Evolutionary conservation across 306 rosid species (phyloP).

Genomic region (Quercus wislizeni): DNA sequence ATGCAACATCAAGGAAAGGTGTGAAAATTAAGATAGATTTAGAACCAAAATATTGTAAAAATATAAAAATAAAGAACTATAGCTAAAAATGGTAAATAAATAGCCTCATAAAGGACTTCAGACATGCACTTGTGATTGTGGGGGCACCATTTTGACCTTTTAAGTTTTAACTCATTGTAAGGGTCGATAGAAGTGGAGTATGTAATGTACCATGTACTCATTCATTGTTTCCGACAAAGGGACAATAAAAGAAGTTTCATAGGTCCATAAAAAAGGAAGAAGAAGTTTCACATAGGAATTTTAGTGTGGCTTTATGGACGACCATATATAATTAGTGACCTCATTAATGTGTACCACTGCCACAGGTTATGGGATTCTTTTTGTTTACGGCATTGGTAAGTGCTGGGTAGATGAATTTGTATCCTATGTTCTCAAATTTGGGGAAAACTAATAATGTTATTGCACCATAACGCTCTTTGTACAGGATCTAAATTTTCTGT

Average conservation of each 20-base stretch:
- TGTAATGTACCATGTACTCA: not conserved
- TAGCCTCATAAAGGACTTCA: not conserved
- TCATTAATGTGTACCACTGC: too few species aligned
- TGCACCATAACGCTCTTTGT: too few species aligned
- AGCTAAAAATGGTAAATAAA: not conserved
- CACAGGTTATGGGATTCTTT: too few species aligned
- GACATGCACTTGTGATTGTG: not conserved
- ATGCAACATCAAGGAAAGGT: too few species aligned
- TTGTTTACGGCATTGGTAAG: too few species aligned
- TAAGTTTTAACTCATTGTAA: not conserved
- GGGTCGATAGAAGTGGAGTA: not conserved
- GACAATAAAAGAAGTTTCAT: not conserved
- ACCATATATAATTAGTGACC: too few species aligned
- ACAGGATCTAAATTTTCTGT: too few species aligned
- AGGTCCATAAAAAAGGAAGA: too few species aligned
- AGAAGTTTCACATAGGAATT: not conserved
- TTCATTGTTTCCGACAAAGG: not conserved
- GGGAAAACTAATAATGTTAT: too few species aligned
- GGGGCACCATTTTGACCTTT: not conserved
- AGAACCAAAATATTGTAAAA: not conserved
- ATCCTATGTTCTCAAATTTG: too few species aligned
- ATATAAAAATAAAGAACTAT: not conserved
- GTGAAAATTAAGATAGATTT: not conserved
- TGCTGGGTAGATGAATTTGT: too few species aligned
- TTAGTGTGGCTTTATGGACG: not conserved